Conservation (phyloP, 352 stramenopile species). For the Pythium phragmiticola region DNA sequence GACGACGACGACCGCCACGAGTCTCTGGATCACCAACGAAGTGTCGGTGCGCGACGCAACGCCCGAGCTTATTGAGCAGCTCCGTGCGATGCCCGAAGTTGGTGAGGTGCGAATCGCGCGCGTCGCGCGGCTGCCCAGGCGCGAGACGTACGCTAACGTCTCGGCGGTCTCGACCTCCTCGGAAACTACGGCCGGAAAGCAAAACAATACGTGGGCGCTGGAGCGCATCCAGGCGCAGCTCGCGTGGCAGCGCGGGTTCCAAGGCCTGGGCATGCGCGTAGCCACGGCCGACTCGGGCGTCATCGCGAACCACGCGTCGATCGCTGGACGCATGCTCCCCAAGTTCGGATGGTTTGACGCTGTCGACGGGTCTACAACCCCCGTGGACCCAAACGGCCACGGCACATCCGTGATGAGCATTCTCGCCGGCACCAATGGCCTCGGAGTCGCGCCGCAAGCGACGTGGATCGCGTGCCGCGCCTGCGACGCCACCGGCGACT, state of each 20-base stretch:
- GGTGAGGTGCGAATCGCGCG: constrained; percentile 19
- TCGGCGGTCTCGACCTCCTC: constrained; percentile 10
- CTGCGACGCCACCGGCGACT: constrained; percentile 31
- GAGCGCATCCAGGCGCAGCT: constrained; percentile 39
- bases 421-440: constrained; percentile 26
- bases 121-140: constrained; percentile 12
- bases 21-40: constrained; percentile 59
- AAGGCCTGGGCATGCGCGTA: constrained; percentile 40
- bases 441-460: constrained; percentile 38
- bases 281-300: constrained; percentile 51
- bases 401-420: constrained; percentile 41
- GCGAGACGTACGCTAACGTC: constrained; percentile 16
- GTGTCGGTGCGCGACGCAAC: constrained; percentile 37
- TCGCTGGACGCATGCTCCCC: constrained; percentile 36
- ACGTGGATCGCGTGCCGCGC: constrained; percentile 48
- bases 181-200: constrained; percentile 2
- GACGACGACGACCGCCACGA: constrained; percentile 22
- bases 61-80: constrained; percentile 33
- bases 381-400: constrained; percentile 38
- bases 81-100: constrained; percentile 32
- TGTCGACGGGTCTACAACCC: constrained; percentile 29
- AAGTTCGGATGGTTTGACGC: constrained; percentile 56
- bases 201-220: constrained; percentile 39
- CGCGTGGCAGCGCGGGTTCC: constrained; percentile 38
- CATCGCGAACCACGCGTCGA: constrained; percentile 32